Evolutionary conservation across 2,329 filamentous ascomycete species (phyloP).

Genomic region (Nectriaceae sp.): DNA sequence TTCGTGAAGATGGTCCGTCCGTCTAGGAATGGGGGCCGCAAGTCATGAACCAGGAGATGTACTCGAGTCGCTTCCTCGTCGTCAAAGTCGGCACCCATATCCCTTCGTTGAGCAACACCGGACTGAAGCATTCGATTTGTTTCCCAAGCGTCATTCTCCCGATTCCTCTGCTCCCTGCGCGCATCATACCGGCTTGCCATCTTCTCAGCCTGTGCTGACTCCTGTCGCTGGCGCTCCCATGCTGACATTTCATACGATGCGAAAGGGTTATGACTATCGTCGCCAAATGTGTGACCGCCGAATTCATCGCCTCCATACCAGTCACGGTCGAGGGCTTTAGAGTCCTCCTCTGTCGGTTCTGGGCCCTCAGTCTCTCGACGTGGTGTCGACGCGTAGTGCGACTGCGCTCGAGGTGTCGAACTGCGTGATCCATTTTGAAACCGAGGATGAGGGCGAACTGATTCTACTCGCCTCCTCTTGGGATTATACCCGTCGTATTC

Average conservation of each 20-base stretch:
- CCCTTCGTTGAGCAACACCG: constrained; percentile 86
- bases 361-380: constrained; percentile 48
- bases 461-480: constrained; percentile 41
- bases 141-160: constrained; percentile 97
- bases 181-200: constrained; percentile 71
- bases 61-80: constrained; percentile 89
- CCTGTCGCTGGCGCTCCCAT: constrained; percentile 76
- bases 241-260: constrained; percentile 73
- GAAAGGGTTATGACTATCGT: constrained; percentile 92
- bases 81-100: constrained; percentile 81
- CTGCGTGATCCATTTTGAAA: constrained; percentile 35
- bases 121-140: constrained; percentile 98
- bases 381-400: constrained; percentile 45
- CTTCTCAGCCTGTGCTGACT: constrained; percentile 76
- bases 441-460: constrained; percentile 28
- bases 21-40: constrained; percentile 92
- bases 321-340: constrained; percentile 78
- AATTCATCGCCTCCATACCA: constrained; percentile 92
- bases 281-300: constrained; percentile 79
- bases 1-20: constrained; percentile 96
- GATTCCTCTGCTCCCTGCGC: constrained; percentile 80
- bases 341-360: constrained; percentile 68
- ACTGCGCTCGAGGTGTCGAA: constrained; percentile 37
- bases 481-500: constrained; percentile 42
- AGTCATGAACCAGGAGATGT: constrained; percentile 89